Conservation (phyloP, 73 alveolate species). For the Paraurostyla sp. region DNA sequence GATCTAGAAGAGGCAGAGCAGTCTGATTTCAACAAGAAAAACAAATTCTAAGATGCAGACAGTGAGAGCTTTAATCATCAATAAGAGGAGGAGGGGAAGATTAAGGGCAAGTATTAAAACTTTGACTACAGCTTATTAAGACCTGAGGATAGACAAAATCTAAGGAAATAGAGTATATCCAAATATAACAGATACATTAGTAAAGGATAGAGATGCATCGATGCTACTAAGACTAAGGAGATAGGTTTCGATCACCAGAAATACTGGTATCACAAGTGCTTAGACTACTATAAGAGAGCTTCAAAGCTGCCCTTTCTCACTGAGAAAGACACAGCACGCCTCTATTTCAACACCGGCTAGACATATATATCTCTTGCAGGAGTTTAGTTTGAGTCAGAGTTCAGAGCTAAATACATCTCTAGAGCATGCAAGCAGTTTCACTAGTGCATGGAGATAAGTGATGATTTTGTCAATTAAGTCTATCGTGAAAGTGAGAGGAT, state of each 20-base stretch:
- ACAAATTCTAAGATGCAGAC: no score
- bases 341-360: neutral
- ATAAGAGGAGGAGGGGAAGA: neutral
- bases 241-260: slow-evolving; percentile 15
- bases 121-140: neutral
- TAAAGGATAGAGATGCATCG: neutral
- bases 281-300: slow-evolving; percentile 13
- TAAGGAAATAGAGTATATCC: neutral
- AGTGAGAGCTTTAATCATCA: no score
- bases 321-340: neutral
- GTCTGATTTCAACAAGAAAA: neutral
- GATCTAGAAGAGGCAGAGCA: slow-evolving; percentile 10
- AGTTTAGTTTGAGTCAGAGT: slow-evolving; percentile 38
- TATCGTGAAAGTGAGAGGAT: neutral
- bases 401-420: slow-evolving; percentile 40
- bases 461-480: neutral
- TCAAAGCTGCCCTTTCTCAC: neutral
- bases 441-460: neutral
- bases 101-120: neutral
- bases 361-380: slow-evolving; percentile 5
- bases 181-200: neutral
- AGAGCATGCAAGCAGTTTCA: slow-evolving; percentile 33
- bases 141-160: neutral
- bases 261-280: neutral
- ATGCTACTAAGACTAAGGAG: neutral